These are phyloP conservation scores for Thelephora terrestris DNA, from an alignment of 1,284 basidiomycete genomes.

Conservation along the genomic window DNA sequence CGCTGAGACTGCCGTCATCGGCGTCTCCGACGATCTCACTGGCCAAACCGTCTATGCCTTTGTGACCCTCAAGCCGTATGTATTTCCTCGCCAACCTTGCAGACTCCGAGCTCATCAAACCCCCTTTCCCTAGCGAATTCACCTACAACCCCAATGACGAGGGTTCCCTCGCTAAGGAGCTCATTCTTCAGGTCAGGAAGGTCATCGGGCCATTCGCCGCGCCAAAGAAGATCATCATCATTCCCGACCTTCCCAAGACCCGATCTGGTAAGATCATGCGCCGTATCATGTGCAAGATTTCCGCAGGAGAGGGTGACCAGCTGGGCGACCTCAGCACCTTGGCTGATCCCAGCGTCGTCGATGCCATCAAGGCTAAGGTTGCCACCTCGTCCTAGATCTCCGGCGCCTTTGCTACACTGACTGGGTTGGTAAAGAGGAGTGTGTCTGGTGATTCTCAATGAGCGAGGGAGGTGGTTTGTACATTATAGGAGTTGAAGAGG, in stretches of 20 bases:
- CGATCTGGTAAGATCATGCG: slow-evolving; percentile 97
- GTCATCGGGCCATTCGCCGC: slow-evolving; percentile 93
- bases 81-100: neutral
- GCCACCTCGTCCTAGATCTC: slow-evolving; percentile 19
- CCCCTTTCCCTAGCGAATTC: slow-evolving; percentile 55
- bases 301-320: slow-evolving; percentile 87
- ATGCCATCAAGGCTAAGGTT: slow-evolving; percentile 72
- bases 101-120: neutral
- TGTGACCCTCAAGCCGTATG: slow-evolving; percentile 59
- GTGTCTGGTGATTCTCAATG: neutral
- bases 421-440: neutral
- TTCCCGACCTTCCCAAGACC: slow-evolving; percentile 90
- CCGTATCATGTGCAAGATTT: slow-evolving; percentile 91
- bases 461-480: neutral
- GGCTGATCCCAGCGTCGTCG: slow-evolving; percentile 79
- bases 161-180: slow-evolving; percentile 71
- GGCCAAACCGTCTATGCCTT: slow-evolving; percentile 84
- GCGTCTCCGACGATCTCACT: slow-evolving; percentile 81
- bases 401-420: neutral
- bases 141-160: slow-evolving; percentile 63
- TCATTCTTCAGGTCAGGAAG: slow-evolving; percentile 91
- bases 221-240: slow-evolving; percentile 87
- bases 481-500: neutral
- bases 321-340: slow-evolving; percentile 89
- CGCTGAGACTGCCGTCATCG: slow-evolving; percentile 93